Base-by-base conservation (phyloP, 495 filamentous ascomycete species). In the Pyronema omphalodes region DNA sequence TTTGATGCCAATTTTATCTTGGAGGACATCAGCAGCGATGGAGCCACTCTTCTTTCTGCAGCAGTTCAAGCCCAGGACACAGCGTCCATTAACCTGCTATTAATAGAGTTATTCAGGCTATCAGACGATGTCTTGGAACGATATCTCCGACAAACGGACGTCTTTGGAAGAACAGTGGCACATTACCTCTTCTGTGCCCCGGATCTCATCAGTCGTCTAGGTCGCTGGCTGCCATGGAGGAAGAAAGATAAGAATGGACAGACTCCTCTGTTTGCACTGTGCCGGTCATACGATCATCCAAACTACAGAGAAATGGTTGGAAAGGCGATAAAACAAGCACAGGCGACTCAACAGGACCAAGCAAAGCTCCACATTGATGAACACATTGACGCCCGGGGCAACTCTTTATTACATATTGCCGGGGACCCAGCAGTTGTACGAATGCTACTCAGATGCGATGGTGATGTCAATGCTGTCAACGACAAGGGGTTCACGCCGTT, bases 241-340 rank as follows among this genome's bases (percentile, higher is more conserved):
- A 75, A 85, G 60, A 87, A 82, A 57, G 93, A 99, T 66, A 93
- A 84, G 60, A 94, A 94, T 67, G 93, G 91, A 0, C 89, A 95
- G 66, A 99, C 93, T 5, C 93, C 93, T 6, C 69, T 99, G 9
- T 95, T 95, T 64, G 93, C 93, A 7, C 71, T 96, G 4, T 94
- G 86, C 66, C 77, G 93, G 54, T 94, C 86, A 0, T 99, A 99
- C 63, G 93, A 99, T 65, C 86, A 99, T 68, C 74, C 79, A 2
- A 74, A 86, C 57, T 99, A 99, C 67, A 72, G 75, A 43, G 68
- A 70, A 36, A 95, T 99, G 93, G 83, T 96, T 0, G 76, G 80
- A 55, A 73, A 76, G 47, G 91, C 83, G 3, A 69, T 96, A 50
- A 73, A 80, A 14, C 78, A 80, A 46, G 88, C 91, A 3, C 81